Base-by-base conservation (phyloP, 805 yeast genomes). In the Wickerhamiella australiensis region DNA sequence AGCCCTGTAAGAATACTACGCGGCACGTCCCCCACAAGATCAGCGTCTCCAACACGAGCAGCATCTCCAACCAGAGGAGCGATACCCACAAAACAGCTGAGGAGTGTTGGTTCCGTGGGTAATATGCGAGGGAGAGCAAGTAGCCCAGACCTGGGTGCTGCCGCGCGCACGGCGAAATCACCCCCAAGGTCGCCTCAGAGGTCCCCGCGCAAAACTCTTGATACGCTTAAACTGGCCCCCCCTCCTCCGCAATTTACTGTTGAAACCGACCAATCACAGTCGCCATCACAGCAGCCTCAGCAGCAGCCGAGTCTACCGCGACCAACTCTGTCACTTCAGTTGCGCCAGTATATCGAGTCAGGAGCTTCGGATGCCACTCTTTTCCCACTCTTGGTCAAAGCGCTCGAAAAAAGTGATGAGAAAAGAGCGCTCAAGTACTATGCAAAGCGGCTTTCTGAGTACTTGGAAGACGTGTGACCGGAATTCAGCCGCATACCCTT, bases 361-460 rank as follows among this genome's bases (percentile, higher is more conserved):
- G 36, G 41, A 15, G 22, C 35, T 5, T 31, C 35, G 15, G 35
- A 31, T 31, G 35, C 35, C 5, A 31, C 35, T 6, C 40, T 44
- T 13, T 53, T 57, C 20, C 17, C 47, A 5, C 46, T 53, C 29
- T 52, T 57, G 25, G 17, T 52, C 3, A 11, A 52, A 5, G 61
- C 59, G 3, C 52, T 57, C 23, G 52, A 50, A 36, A 55, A 55
- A 27, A 15, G 50, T 5, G 56, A 57, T 27, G 18, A 31, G 20
- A 25, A 36, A 17, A 15, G 40, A 12, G 31, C 48, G 11, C 17
- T 45, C 22, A 20, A 15, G 23, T 37, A 36, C 35, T 45, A 17
- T 36, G 6, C 41, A 15, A 21, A 36, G 26, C 27, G 29, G 5
- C 25, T 45, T 7, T 22, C 48, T 15, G 40, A 45, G 31, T 26